phyloP scores from a whole-genome alignment of 805 yeast species.

The Barnettozyma pratensis region DNA sequence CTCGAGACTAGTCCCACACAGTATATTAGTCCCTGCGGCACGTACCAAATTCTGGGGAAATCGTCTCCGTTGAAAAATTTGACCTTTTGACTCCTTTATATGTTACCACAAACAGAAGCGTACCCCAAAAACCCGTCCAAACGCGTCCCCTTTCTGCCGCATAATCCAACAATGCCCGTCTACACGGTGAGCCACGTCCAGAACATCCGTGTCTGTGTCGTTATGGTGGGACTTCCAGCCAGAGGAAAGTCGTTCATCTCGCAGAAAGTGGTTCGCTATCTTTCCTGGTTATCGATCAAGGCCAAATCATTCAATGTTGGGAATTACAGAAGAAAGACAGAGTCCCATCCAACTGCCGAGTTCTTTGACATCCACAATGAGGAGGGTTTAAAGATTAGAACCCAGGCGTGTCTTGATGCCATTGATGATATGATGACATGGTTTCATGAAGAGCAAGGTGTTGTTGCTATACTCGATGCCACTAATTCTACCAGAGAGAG shows the following conservation, averaged over 20 bases:
- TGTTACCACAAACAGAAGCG: not conserved
- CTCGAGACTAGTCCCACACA: too few relatives aligned
- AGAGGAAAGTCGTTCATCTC: slow-evolving; percentile 94
- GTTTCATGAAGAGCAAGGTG: slow-evolving; percentile 76
- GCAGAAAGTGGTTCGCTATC: slow-evolving; percentile 86
- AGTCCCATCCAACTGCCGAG: slow-evolving; percentile 64
- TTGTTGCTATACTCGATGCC: slow-evolving; percentile 92
- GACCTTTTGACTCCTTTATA: too few relatives aligned
- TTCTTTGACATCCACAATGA: slow-evolving; percentile 68
- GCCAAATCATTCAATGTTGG: slow-evolving; percentile 91
- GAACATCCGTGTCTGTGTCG: slow-evolving; percentile 75
- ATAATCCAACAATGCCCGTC: slow-evolving; percentile 26
- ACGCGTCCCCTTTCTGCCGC: too few relatives aligned
- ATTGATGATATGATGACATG: slow-evolving; percentile 78
- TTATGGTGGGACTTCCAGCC: slow-evolving; percentile 85
- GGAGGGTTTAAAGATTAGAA: slow-evolving; percentile 58
- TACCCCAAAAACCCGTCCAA: too few relatives aligned
- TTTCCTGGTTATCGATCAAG: slow-evolving; percentile 85
- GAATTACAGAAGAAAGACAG: slow-evolving; percentile 63
- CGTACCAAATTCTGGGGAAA: not conserved
- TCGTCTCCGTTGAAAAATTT: not conserved
- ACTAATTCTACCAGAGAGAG: slow-evolving; percentile 79
- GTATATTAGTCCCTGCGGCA: not conserved
- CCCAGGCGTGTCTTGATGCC: slow-evolving; percentile 67
- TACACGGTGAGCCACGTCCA: slow-evolving; percentile 44